Conservation (phyloP, 1,139 yeast species). For the Yamadazyma diddensiae region DNA sequence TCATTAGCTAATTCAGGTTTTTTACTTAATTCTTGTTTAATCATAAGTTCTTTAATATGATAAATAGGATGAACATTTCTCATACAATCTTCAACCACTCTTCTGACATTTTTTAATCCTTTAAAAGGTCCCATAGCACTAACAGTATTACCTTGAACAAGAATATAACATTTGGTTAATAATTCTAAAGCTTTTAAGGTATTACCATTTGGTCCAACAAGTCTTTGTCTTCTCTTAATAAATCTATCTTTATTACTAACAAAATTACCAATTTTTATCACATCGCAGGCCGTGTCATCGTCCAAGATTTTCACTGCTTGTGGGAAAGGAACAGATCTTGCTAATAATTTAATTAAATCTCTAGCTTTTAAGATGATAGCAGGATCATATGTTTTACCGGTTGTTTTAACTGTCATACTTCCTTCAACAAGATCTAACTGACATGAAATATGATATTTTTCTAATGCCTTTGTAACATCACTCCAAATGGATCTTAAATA, state of each 20-base stretch:
- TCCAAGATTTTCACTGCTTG: conserved; percentile 90
- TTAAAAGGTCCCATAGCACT: conserved; percentile 96
- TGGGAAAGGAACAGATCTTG: conserved; percentile 96
- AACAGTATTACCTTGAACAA: conserved; percentile 97
- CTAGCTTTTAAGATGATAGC: conserved; percentile 91
- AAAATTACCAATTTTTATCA: conserved; percentile 87
- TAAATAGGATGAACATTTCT: conserved; percentile 93
- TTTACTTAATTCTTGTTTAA: conserved; percentile 89
- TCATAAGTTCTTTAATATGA: conserved; percentile 96
- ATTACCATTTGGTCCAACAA: conserved; percentile 96
- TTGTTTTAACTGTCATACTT: conserved; percentile 94
- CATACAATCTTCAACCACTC: conserved; percentile 98
- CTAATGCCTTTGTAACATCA: conserved; percentile 81
- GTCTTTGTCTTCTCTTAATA: conserved; percentile 90
- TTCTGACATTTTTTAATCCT: conserved; percentile 87
- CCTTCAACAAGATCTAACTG: conserved; percentile 92
- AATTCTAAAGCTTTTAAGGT: conserved; percentile 93
- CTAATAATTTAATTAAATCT: conserved; percentile 87
- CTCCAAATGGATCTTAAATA: conserved; percentile 90
- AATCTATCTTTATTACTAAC: conserved; percentile 91
- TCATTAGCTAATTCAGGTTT: conserved; percentile 94
- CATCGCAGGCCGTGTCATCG: conserved; percentile 94
- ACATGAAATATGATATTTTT: conserved; percentile 71
- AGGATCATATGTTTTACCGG: conserved; percentile 94
- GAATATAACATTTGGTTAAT: conserved; percentile 86